These are phyloP conservation scores for Melastoma candidum DNA, from an alignment of 441 rosid species.

Conservation along the genomic window DNA sequence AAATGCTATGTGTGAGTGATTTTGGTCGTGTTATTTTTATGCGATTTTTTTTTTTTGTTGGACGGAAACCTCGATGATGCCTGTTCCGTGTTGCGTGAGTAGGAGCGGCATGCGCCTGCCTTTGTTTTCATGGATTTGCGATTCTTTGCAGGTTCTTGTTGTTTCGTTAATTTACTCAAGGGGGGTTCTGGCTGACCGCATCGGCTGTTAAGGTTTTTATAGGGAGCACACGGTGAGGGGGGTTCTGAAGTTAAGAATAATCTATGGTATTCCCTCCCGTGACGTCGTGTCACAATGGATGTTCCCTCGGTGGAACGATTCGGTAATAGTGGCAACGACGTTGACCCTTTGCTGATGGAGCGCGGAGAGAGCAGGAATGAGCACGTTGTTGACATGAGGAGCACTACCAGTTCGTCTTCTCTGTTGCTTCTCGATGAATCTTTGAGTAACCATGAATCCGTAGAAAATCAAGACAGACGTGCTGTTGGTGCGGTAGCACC, in stretches of 20 bases:
- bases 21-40: too few species aligned
- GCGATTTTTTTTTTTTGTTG: too few species aligned
- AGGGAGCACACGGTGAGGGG: slow-evolving; percentile 1
- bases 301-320: slow-evolving; percentile 13
- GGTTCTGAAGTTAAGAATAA: not conserved
- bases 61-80: too few species aligned
- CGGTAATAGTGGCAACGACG: slow-evolving; percentile 10
- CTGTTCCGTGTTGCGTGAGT: too few species aligned
- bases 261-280: slow-evolving; percentile 14
- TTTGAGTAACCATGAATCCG: slow-evolving; percentile 43
- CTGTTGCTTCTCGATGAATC: slow-evolving; percentile 25
- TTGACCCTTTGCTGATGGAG: slow-evolving; percentile 19
- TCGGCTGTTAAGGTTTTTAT: too few species aligned
- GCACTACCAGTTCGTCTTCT: slow-evolving; percentile 12
- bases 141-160: too few species aligned
- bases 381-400: slow-evolving; percentile 13
- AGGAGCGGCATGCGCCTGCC: too few species aligned
- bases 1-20: too few species aligned
- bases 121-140: too few species aligned
- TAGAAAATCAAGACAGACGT: slow-evolving; percentile 5
- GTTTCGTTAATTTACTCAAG: too few species aligned
- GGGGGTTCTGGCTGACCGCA: too few species aligned
- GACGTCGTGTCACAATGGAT: slow-evolving; percentile 13
- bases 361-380: slow-evolving; percentile 12
- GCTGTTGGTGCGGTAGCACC: not conserved